phyloP scores from a whole-genome alignment of 306 rosid species.

The Biancaea sappan region DNA sequence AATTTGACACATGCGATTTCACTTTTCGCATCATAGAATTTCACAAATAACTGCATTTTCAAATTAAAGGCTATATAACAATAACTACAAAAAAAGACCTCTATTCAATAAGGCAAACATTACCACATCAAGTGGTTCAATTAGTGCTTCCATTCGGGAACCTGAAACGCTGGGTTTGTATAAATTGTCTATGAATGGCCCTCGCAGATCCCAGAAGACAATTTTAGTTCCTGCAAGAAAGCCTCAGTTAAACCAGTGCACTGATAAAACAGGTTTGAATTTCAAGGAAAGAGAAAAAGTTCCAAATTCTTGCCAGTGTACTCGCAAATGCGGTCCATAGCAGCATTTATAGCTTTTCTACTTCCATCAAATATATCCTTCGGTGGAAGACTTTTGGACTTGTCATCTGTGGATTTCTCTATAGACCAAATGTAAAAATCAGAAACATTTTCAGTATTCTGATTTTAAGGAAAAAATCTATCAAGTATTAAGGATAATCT shows the following conservation, averaged over 20 bases:
- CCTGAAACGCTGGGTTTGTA: slow-evolving; percentile 81
- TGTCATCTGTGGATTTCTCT: slow-evolving; percentile 75
- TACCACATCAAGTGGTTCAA: slow-evolving; percentile 90
- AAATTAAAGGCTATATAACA: slow-evolving; percentile 23
- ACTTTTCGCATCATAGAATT: slow-evolving; percentile 4
- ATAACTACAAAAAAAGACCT: slow-evolving; percentile 22
- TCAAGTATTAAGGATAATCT: not conserved
- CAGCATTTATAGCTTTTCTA: slow-evolving; percentile 81
- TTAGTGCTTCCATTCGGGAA: slow-evolving; percentile 78
- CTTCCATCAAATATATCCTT: slow-evolving; percentile 91
- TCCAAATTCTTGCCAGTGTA: slow-evolving; percentile 67
- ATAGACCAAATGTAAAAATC: slow-evolving; percentile 26
- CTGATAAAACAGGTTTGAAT: slow-evolving; percentile 31
- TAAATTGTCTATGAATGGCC: slow-evolving; percentile 77
- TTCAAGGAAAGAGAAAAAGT: slow-evolving; percentile 20
- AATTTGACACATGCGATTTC: not conserved
- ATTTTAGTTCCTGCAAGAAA: slow-evolving; percentile 90
- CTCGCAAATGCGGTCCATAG: slow-evolving; percentile 86
- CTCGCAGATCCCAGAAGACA: slow-evolving; percentile 90
- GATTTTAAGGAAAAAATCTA: not conserved
- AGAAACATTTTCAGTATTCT: slow-evolving; percentile 20
- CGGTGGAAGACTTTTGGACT: slow-evolving; percentile 60
- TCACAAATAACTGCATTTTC: slow-evolving; percentile 27
- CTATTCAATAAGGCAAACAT: slow-evolving; percentile 29
- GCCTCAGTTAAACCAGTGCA: slow-evolving; percentile 24